Percentiles rank a stretch among this genome's conserved stretches.
phyloP scores from a whole-genome alignment of 2,329 filamentous ascomycete species.

The Cercospora brassicicola region DNA sequence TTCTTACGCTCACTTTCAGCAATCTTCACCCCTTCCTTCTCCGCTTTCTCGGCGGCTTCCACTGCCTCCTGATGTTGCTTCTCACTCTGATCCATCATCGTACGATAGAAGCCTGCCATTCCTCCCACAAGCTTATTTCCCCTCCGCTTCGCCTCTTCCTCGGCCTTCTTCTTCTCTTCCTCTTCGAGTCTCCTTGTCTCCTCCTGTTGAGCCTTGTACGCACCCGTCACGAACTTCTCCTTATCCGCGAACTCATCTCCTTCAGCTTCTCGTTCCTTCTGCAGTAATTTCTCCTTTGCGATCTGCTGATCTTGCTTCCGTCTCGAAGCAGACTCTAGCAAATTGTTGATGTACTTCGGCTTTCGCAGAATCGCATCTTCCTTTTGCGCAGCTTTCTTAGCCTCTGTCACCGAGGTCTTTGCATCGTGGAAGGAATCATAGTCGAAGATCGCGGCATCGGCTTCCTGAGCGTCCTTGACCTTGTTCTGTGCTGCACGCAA shows the following conservation, averaged over 20 bases:
- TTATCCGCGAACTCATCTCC: constrained; percentile 79
- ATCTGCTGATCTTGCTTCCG: constrained; percentile 76
- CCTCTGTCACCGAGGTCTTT: constrained; percentile 59
- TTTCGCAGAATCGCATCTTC: constrained; percentile 60
- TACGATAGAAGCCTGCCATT: constrained; percentile 77
- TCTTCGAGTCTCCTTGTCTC: constrained; percentile 70
- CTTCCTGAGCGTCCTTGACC: constrained; percentile 62
- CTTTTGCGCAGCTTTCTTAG: constrained; percentile 56
- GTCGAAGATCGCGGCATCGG: constrained; percentile 77
- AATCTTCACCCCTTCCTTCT: constrained; percentile 37
- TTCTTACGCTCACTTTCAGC: constrained; percentile 40
- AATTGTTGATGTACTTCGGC: constrained; percentile 75
- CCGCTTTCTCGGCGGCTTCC: constrained; percentile 59
- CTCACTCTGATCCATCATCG: constrained; percentile 70
- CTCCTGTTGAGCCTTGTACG: constrained; percentile 78
- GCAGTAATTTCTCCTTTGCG: constrained; percentile 77
- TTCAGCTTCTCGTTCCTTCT: constrained; percentile 74
- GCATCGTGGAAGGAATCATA: constrained; percentile 82
- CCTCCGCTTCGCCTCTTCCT: constrained; percentile 64
- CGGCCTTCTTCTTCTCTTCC: constrained; percentile 67
- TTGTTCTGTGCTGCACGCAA: constrained; percentile 57
- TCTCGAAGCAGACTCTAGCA: constrained; percentile 71
- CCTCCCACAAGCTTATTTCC: constrained; percentile 59
- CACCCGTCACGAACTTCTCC: constrained; percentile 81
- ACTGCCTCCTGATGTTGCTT: constrained; percentile 67